Evolutionary conservation across 805 yeast species (phyloP), one percentile per base, ranked within the genome.

Genomic region (Spathaspora gorwiae): DNA sequence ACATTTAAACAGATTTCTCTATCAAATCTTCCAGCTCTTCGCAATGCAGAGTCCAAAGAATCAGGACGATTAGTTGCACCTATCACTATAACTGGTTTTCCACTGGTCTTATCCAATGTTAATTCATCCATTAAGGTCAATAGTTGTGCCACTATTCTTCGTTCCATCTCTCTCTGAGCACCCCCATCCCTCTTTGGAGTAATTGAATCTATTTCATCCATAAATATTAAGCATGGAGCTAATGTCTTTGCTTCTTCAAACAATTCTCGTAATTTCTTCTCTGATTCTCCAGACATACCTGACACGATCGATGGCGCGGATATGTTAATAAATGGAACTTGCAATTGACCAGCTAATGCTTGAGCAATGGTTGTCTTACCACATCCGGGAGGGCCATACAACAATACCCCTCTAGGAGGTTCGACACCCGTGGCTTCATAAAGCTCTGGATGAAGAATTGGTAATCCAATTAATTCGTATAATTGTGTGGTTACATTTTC

Each of bases 341-440:
- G 86, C 30, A 94, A 73, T 59, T 92, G 96, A 27, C 96, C 96
- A 1, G 99, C 99, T 19, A 94, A 70, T 0, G 98, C 97, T 63
- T 90, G 90, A 3, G 99, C 99, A 44, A 94, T 83, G 37, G 96
- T 84, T 0, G 99, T 94, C 58, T 94, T 94, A 62, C 99, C 99
- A 72, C 99, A 94, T 12, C 99, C 99, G 1, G 98, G 99, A 0
- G 99, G 99, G 0, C 99, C 99, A 63, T 90, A 95, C n/a, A 94
- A 66, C 29, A 94, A 63, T 0, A 94, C 87, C 37, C 98, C 98
- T 26, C 97, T 75, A 14, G 98, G 96, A 13, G 97, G 97, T 53
- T 89, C 96, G 11, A 90, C 90, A 26, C 98, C 98, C 0, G 96
- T 84, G 7, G 90, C 75, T 24, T 71, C 52, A 60, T 88, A 94